Evolutionary conservation across 1,139 yeast species (phyloP).

Genomic region (Eremothecium cymbalariae): DNA sequence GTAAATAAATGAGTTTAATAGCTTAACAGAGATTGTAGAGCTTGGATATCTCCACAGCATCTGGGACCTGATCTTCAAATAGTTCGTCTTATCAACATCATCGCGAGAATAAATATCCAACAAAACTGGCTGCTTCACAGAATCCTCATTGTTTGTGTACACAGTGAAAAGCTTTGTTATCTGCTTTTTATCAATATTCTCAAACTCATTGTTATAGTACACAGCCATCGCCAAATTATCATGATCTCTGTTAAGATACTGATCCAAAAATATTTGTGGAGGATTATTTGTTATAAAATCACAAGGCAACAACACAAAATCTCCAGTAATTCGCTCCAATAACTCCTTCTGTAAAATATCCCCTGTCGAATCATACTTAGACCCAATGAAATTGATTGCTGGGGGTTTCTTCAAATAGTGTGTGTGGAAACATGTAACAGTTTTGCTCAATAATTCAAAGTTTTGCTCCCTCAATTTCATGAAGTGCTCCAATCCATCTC

Average conservation of each 20-base stretch:
- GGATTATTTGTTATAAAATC: constrained; percentile 89
- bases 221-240: constrained; percentile 64
- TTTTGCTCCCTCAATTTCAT: constrained; percentile 25
- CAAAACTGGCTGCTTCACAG: constrained; percentile 41
- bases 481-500: constrained; percentile 20
- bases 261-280: constrained; percentile 80
- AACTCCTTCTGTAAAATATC: constrained; percentile 46
- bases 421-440: constrained; percentile 20
- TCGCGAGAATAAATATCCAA: constrained; percentile 62
- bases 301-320: constrained; percentile 81
- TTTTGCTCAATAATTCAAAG: constrained; percentile 23
- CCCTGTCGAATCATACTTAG: constrained; percentile 53
- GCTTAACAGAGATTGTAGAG: constrained; percentile 62
- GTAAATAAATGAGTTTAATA: constrained; percentile 72
- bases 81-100: constrained; percentile 59
- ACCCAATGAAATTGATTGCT: constrained; percentile 41
- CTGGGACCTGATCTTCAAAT: constrained; percentile 71
- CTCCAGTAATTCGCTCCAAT: constrained; percentile 37
- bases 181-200: constrained; percentile 68
- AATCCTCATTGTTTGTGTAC: constrained; percentile 42
- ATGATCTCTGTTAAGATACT: constrained; percentile 61
- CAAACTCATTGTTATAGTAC: constrained; percentile 62
- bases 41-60: constrained; percentile 85
- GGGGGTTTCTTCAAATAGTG: constrained; percentile 31
- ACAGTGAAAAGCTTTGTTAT: constrained; percentile 51